Base-by-base conservation (phyloP, 2,329 filamentous ascomycete species). In the Diaporthe sp. region DNA sequence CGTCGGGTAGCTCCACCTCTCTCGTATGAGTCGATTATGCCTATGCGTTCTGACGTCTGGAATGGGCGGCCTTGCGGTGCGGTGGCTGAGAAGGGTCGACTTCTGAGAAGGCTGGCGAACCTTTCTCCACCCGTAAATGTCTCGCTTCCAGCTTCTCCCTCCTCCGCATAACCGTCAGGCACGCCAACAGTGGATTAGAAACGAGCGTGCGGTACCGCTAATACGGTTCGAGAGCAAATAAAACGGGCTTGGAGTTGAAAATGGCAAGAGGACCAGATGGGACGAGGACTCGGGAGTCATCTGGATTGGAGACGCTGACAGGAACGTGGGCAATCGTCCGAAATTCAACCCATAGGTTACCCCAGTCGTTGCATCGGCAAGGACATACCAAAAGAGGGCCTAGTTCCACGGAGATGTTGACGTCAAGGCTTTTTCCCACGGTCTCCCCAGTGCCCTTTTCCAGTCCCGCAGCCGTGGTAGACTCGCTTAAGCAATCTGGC, bases 301-400 rank as follows among this genome's bases (percentile, higher is more conserved):
- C 71, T 69, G 71, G 59, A 55, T 50, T 47, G 32, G 63, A 47
- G 59, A 72, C 51, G n/a, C 44, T 58, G 71, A 58, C 30, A n/a
- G 51, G 42, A 72, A 55, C 30, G 61, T 56, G 71, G 71, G 61
- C 59, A 47, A 32, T 51, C 32, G 15, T 50, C 50, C 63, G 30
- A 72, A 72, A 69, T 47, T 37, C 50, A 37, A 39, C 15, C 47
- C 47, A 27, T 39, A 50, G 17, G 37, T 9, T n/a, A 32, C 47
- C 47, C 44, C 63, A 39, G 63, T 27, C 32, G 32, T 37, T 27
- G 32, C 47, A 53, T 53, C 63, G 63, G 63, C 63, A 25, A 27
- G 39, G 32, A 22, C 32, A 68, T 68, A 30, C 63, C 35, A 50
- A 58, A 65, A 35, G 63, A 69, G 42, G 22, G 25, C 37, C 50